Evolutionary conservation across 148 eudicot species (phyloP).

Genomic region (Chenopodium quinoa): DNA sequence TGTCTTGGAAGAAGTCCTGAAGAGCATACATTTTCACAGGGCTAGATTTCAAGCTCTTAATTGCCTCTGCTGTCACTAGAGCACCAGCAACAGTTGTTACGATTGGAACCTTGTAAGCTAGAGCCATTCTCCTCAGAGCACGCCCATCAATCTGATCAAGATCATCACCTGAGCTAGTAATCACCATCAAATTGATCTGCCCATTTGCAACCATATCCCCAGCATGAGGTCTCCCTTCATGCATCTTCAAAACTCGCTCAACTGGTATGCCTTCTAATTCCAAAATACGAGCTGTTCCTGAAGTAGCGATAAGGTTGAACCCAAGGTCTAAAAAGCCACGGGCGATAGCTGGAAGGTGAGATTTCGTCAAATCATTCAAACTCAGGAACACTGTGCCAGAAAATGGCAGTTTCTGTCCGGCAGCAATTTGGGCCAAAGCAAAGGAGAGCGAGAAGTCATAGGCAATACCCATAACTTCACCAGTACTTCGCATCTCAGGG

Average conservation of each 20-base stretch:
- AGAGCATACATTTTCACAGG: conserved; percentile 75
- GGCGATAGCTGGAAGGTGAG: conserved; percentile 68
- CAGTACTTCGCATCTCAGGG: conserved; percentile 98
- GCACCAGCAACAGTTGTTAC: conserved; percentile 94
- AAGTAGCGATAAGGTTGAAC: conserved; percentile 66
- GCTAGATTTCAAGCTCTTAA: conserved; percentile 67
- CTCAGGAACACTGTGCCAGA: conserved; percentile 86
- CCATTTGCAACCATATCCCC: conserved; percentile 91
- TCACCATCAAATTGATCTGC: conserved; percentile 88
- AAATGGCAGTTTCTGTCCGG: conserved; percentile 82
- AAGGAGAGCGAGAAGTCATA: conserved; percentile 63
- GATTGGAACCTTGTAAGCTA: conserved; percentile 74
- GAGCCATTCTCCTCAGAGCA: conserved; percentile 91
- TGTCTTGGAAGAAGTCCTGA: conserved; percentile 72
- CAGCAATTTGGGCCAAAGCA: conserved; percentile 89
- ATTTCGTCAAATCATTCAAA: conserved; percentile 82
- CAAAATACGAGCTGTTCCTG: conserved; percentile 82
- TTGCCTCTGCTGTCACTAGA: conserved; percentile 77
- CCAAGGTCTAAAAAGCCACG: conserved; percentile 63
- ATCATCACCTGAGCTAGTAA: conserved; percentile 84
- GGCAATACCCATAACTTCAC: conserved; percentile 94
- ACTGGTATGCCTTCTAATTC: conserved; percentile 76
- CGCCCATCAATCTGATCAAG: conserved; percentile 90
- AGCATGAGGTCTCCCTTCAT: conserved; percentile 96
- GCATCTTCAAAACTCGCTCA: conserved; percentile 88